phyloP scores from a whole-genome alignment of 306 rosid genomes.

The cucumber (Cucumis sativus) region DNA sequence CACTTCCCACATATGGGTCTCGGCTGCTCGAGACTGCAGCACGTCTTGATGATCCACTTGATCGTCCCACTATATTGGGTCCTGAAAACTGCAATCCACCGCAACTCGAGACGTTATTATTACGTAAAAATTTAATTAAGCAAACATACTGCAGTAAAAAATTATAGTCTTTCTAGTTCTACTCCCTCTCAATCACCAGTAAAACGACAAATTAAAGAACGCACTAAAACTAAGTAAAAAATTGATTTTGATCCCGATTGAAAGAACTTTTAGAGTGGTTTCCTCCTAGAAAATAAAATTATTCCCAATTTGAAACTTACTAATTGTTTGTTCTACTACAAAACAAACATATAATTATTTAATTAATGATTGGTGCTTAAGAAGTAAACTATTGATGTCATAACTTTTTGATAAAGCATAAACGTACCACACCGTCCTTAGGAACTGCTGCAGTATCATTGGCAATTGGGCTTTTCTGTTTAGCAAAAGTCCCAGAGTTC shows the following conservation, averaged over 20 bases:
- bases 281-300: no score
- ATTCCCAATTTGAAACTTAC: neutral
- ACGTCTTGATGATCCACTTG: slow-evolving; percentile 83
- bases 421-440: slow-evolving; percentile 30
- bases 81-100: slow-evolving; percentile 34
- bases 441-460: slow-evolving; percentile 16
- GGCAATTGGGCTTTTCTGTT: slow-evolving; percentile 29
- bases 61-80: slow-evolving; percentile 46
- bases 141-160: no score
- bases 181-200: no score
- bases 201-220: no score
- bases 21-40: slow-evolving; percentile 69
- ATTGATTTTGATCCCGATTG: no score
- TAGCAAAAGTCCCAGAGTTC: slow-evolving; percentile 38
- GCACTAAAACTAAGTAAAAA: no score
- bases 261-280: no score
- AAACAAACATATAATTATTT: neutral
- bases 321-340: neutral
- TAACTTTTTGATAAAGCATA: neutral
- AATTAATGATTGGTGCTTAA: no score
- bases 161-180: no score
- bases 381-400: no score
- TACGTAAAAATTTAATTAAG: no score
- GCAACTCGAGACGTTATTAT: neutral
- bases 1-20: slow-evolving; percentile 58